Base-by-base conservation (phyloP, 208 protist genomes). In the Trypanosoma lewisi region DNA sequence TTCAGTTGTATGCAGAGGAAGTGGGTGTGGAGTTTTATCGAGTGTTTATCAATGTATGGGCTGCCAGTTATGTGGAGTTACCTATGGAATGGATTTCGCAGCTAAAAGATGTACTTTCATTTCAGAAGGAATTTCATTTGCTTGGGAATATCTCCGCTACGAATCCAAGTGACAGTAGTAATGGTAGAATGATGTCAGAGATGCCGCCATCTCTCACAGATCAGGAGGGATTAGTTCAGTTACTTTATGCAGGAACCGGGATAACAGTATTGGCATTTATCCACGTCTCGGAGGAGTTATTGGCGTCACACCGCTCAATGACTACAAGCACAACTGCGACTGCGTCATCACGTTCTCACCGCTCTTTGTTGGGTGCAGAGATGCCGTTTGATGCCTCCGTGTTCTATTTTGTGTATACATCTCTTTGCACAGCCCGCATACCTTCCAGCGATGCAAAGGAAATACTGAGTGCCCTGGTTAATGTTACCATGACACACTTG, bases 361-460 rank as follows among this genome's bases (percentile, higher is more conserved):
- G 33, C 34, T 11, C 36, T 31, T 11, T 48, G 36, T 33, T 51
- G 17, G 23, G 27, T 9, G 52, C 39, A 21, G 47, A 61, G 16
- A 12, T 70, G 36, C 45, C 64, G 14, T 57, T 70, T 63, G 64
- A 70, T 57, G 48, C 55, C 4, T 17, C 36, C 8, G 34, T 57
- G 16, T 54, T 70, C 27, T 63, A 41, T 41, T 70, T 63, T 52
- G 16, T 70, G 12, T 34, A 63, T 36, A 49, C 33, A 25, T 70
- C 58, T 49, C 14, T 70, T 25, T 56, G 36, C 37, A 34, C 31
- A 3, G 51, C n/a, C n/a, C 25, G 48, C 17, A 11, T 57, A 1
- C 36, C 64, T n/a, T 2, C 28, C 12, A 48, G 54, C 28, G 55
- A 70, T 14, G 31, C 21, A 0, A 17, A 25, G 17, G 16, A 54